Evolutionary conservation across 768 basidiomycete species (phyloP), one percentile per base, ranked within the genome.

Genomic region (Collybia sordida): DNA sequence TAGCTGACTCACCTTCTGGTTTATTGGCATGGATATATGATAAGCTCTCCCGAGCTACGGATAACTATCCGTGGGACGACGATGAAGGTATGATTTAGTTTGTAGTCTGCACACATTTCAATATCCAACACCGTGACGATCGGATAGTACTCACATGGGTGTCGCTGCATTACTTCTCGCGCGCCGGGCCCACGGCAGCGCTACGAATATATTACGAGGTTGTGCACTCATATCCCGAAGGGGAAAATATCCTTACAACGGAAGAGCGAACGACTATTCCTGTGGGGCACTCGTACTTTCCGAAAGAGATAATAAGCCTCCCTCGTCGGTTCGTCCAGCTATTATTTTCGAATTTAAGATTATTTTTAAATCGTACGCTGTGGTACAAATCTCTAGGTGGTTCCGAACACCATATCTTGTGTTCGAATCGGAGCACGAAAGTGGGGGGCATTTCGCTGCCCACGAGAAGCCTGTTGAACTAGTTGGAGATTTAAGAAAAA

Each of bases 401-500:
- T 21, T 53, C 56, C 66, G 25, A 55, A 61, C 45, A 12, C 64
- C 42, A 53, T 74, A 55, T 66, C 64, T 55, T 45, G 77, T 83
- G 3, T 82, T 79, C 45, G 71, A 77, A 52, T 64, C 71, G 3
- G 64, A 72, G 14, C 83, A 85, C 44, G 65, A 67, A 1, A 59
- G 59, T 5, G 83, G 83, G 4, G 83, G 83, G 1, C 83, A 85
- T 60, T 85, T 86, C 57, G 78, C 81, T 8, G 73, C 82, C 0
- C 59, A 74, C 52, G 83, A 85, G 54, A 62, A 56, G 37, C 81
- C 83, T 0, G 66, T 73, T 3, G 62, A 63, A 2, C 66, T 86
- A 14, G 82, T 69, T 0, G 68, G 55, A 1, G 83, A 83, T 55
- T 42, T 85, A 41, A 65, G 76, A 24, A 74, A 68, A 55, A 84